Percentiles rank a stretch among this genome's conserved stretches.
phyloP scores from a whole-genome alignment of 495 filamentous ascomycete species.

The Penicillium cinerascens region DNA sequence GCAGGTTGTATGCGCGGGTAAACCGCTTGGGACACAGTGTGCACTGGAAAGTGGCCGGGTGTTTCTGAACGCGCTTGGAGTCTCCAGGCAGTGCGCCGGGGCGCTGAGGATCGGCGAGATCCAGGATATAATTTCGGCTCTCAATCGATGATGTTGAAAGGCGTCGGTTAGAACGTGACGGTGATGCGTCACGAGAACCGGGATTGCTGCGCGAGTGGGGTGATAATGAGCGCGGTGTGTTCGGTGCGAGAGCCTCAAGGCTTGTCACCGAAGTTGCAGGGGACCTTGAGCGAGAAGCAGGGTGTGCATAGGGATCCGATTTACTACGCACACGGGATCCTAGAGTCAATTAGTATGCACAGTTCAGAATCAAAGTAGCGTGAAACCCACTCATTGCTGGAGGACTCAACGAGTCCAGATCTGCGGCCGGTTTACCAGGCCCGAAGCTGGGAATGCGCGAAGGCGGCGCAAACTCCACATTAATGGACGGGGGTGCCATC shows the following conservation, averaged over 20 bases:
- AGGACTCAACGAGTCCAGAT: slow-evolving; percentile 78
- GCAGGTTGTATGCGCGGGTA: slow-evolving; percentile 84
- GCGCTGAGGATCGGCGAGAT: slow-evolving; percentile 83
- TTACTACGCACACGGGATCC: slow-evolving; percentile 62
- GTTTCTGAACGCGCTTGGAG: slow-evolving; percentile 82
- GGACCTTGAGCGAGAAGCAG: slow-evolving; percentile 43
- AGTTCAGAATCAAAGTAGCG: slow-evolving; percentile 2
- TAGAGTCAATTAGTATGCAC: slow-evolving; percentile 24
- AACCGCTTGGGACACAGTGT: slow-evolving; percentile 82
- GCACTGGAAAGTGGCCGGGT: slow-evolving; percentile 90
- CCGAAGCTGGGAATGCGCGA: slow-evolving; percentile 68
- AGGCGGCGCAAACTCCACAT: slow-evolving; percentile 91
- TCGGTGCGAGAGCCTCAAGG: slow-evolving; percentile 43
- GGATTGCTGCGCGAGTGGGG: slow-evolving; percentile 50
- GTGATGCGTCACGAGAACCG: slow-evolving; percentile 56
- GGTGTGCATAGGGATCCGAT: slow-evolving; percentile 66
- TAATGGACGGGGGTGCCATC: slow-evolving; percentile 84
- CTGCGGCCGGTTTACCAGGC: slow-evolving; percentile 56
- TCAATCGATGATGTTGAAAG: slow-evolving; percentile 81
- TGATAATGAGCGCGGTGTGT: slow-evolving; percentile 62
- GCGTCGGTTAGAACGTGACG: slow-evolving; percentile 61
- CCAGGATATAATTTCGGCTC: slow-evolving; percentile 88
- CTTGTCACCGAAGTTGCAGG: slow-evolving; percentile 43
- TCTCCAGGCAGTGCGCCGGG: slow-evolving; percentile 61
- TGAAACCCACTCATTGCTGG: slow-evolving; percentile 71